Base-by-base conservation (phyloP, 257 asterid species). In the Asclepias syriaca region DNA sequence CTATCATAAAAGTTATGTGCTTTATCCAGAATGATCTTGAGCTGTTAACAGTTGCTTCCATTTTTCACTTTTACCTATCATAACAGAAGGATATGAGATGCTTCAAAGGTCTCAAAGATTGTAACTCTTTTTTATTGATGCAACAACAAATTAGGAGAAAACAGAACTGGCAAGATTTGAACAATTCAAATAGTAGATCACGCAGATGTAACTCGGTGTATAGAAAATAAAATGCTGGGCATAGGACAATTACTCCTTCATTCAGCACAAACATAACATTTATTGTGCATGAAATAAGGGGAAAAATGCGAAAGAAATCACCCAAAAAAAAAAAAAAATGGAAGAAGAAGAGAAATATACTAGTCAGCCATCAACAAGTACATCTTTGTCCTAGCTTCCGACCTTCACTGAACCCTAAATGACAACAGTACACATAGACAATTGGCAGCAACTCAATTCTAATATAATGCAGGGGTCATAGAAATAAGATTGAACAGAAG, bases 321-420 rank as follows among this genome's bases (percentile, higher is more conserved):
- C 70, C 39, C 37, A 34, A 24, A 72, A 67, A 71, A 75, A 83
- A 81, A 89, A 85, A 71, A 75, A 83, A 81, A 89, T 84, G 83
- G 77, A 78, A 87, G 92, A 34, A 34, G 39, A 34, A 34, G 39
- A 34, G 39, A 82, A 83, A 76, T 81, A 85, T 85, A 87, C 88
- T 84, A 83, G 66, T 80, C 72, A 80, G 83, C 81, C 88, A 90
- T 79, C 87, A 79, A 77, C 81, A 80, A n/a, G 84, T 80, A 87
- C 82, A 83, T 87, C 89, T 79, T 83, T 84, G 82, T 83, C 75
- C 80, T 83, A 87, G 92, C 88, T 81, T 85, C 89, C 74, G 85
- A 84, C 86, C 94, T 79, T 85, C 92, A 90, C 93, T 85, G 85
- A 84, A 72, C 88, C 90, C 92, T 84, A 88, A 80, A 84, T 74